Conservation (phyloP, 345 rosid genomes). For the Populus pruinosa region DNA sequence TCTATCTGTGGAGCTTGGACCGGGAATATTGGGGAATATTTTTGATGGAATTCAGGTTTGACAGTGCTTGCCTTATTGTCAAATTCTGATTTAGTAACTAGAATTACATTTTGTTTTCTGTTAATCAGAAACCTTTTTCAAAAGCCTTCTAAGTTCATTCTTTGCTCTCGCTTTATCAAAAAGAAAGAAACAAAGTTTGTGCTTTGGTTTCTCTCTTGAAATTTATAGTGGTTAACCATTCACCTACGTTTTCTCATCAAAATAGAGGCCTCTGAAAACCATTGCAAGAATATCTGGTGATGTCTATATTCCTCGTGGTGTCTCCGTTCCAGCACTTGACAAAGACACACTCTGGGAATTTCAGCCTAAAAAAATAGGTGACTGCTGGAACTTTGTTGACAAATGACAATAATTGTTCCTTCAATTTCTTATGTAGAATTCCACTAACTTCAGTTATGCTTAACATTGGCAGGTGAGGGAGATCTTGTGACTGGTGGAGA, state of each 20-base stretch:
- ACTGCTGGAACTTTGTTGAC: constrained; percentile 4
- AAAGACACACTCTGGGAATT: constrained; percentile 93
- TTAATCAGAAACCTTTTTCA: not conserved
- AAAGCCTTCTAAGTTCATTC: constrained; percentile 1
- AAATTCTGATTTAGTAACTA: not conserved
- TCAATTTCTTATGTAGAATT: not conserved
- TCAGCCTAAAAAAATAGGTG: constrained; percentile 88
- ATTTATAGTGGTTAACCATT: constrained; percentile 2
- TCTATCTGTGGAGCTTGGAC: constrained; percentile 94
- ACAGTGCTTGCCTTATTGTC: constrained; percentile 5
- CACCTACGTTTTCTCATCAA: not conserved
- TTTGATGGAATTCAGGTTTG: constrained; percentile 98
- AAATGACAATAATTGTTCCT: not conserved
- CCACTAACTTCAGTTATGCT: constrained; percentile 19
- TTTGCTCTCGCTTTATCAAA: not conserved
- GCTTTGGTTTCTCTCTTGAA: not conserved
- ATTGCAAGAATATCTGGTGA: constrained; percentile 92
- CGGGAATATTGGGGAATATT: constrained; percentile 96
- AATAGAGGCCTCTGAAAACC: constrained; percentile 96
- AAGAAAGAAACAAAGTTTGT: not conserved
- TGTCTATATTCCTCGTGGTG: constrained; percentile 99
- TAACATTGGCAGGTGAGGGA: constrained; percentile 69
- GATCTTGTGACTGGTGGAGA: constrained; percentile 98
- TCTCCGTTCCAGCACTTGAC: constrained; percentile 96
- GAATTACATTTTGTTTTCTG: not conserved